Base-by-base conservation (phyloP, 2,329 filamentous ascomycete species). In the Aspergillus persii region DNA sequence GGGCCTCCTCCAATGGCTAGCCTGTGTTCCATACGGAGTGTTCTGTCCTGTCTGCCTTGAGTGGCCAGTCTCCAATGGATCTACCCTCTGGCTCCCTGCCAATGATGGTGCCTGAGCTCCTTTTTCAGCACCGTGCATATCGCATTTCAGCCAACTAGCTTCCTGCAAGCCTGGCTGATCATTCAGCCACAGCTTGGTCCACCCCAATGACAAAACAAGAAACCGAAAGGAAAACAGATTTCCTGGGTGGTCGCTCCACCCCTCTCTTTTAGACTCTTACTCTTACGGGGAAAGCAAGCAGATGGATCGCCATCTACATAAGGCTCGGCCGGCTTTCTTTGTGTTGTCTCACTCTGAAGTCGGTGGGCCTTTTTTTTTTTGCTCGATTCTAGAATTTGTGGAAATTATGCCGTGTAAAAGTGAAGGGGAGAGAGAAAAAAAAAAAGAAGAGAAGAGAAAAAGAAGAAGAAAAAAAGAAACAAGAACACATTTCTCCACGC, bases 111-210 rank as follows among this genome's bases (percentile, higher is more conserved):
- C 55, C 58, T 58, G 50, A 53, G 53, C 59, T 50, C 66, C 63
- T 63, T 67, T 23, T 66, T 50, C 59, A 63, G 58, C 39, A 54
- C 33, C 50, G 56, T 66, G 57, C 62, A 54, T 63, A 66, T 66
- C 61, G 64, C 65, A 67, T 70, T 58, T 62, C 58, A 57, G 57
- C 68, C 66, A 71, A 66, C 66, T 72, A 72, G 70, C 66, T 61
- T 69, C 59, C 68, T 72, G 68, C 69, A 67, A 57, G 63, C 63
- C 64, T 64, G 69, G 64, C 46, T 65, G 61, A 67, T 66, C 65
- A 59, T 62, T 64, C 63, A 63, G 64, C 66, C 66, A 66, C 66
- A 63, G 55, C 54, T 54, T 57, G 54, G 53, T 63, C 60, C 49
- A 48, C 58, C 54, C 46, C 47, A 47, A 50, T 41, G 51, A 52